Base-by-base conservation (phyloP, 495 filamentous ascomycete genomes). In the Glonium stellatum region DNA sequence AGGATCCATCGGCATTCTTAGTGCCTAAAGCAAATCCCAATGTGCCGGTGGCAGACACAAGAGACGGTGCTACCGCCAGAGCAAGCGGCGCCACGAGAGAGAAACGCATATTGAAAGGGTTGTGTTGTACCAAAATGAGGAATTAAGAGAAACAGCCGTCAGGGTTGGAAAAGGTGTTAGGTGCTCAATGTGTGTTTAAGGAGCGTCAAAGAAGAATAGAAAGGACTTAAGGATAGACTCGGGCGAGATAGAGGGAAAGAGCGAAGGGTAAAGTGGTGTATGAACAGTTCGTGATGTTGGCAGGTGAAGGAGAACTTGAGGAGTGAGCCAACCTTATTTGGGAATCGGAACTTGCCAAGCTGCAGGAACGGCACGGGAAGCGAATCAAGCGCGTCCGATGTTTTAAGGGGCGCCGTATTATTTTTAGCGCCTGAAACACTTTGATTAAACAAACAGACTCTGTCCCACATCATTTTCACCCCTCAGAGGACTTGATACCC, bases 11-110 rank as follows among this genome's bases (percentile, higher is more conserved):
- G 47, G 74, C 19, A 46, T 73, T 73, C 65, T 81, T 80, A 59
- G 78, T 77, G 61, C 81, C 81, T 21, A 84, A 71, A 13, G 81
- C 75, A 66, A 82, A 82, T 55, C 81, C 80, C 48, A 82, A 70
- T 36, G 62, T 67, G n/a, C 79, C 79, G 22, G 72, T 70, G 34
- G 72, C 71, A 47, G 72, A 69, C 6, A 72, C 75, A 4, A 78
- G 55, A 35, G 72, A 70, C 21, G 79, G 71, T 19, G 77, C 68
- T 19, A 67, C 66, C 6, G 76, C 71, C 44, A 76, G 68, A 12
- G 71, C 68, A 13, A 64, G 58, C 19, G 70, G 69, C 46, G 74
- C 56, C 59, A 77, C 42, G n/a, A 70, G 61, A n/a, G 64, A 66
- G 65, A 75, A 75, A 59, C 61, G 66, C 74, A 76, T 76, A 27